Evolutionary conservation across 1,284 basidiomycete genomes (phyloP), one percentile per base, ranked within the genome.

Genomic region (Trichosporon sp.): DNA sequence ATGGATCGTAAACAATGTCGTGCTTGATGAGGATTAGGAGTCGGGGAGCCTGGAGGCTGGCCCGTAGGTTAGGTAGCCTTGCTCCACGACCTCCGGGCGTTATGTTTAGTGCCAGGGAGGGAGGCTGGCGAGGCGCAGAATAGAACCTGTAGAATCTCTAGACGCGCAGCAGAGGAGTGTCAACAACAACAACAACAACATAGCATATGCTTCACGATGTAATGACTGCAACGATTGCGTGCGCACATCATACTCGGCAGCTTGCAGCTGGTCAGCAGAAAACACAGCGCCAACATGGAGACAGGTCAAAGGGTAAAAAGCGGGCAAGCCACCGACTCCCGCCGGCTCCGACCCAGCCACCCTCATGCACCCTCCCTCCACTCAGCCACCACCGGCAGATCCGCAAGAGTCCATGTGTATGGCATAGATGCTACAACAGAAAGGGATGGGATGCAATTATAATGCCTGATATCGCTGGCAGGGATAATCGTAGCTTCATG

Each of bases 1-100:
- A 9, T 98, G 95, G 95, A 88, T 98, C 27, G 14, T 29, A 6
- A 54, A 54, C 49, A 54, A 54, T 16, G 49, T 54, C 29, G 36
- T 52, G 4, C 49, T 54, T 16, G 49, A 54, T 54, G 13, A 29
- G 32, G n/a, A n/a, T n/a, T n/a, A n/a, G n/a, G n/a, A n/a, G n/a
- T n/a, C n/a, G n/a, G n/a, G n/a, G n/a, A n/a, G n/a, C n/a, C n/a
- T n/a, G n/a, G n/a, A n/a, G n/a, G n/a, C n/a, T n/a, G n/a, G n/a
- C n/a, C n/a, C n/a, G n/a, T n/a, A n/a, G n/a, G n/a, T n/a, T n/a
- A n/a, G n/a, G n/a, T n/a, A n/a, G n/a, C n/a, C n/a, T n/a, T n/a
- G n/a, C n/a, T n/a, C n/a, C n/a, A n/a, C n/a, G n/a, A n/a, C n/a
- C n/a, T n/a, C n/a, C n/a, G n/a, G n/a, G n/a, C n/a, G n/a, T n/a